Conservation (phyloP, 2,329 filamentous ascomycete species). For the Pyrenochaeta sp. region DNA sequence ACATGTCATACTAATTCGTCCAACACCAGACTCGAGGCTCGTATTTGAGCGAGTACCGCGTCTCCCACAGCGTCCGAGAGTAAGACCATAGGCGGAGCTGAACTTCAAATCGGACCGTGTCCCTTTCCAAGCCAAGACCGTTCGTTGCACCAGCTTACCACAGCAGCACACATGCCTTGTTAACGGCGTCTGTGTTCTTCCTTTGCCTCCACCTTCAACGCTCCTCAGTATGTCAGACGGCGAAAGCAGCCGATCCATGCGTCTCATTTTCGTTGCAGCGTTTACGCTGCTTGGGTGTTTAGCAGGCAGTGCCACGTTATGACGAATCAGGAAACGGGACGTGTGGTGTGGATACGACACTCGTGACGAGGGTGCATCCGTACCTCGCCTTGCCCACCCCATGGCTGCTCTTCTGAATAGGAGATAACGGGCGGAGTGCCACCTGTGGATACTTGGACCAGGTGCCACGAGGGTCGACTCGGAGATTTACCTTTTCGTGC, state of each 20-base stretch:
- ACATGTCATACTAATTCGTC: not conserved
- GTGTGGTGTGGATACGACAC: not conserved
- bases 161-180: not conserved
- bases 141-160: not conserved
- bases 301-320: conserved; percentile 1
- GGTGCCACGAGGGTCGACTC: conserved; percentile 13
- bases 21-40: not conserved
- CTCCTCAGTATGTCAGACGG: no score
- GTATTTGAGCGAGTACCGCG: conserved; percentile 1
- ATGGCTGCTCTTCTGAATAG: no score
- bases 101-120: not conserved
- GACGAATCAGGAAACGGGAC: conserved; percentile 10
- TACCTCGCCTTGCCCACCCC: not conserved
- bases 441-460: not conserved
- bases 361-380: conserved; percentile 1
- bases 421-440: not conserved
- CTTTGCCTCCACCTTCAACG: no score
- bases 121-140: not conserved
- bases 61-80: not conserved
- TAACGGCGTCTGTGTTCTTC: not conserved
- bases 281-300: conserved; percentile 4
- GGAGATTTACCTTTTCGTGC: conserved; percentile 19
- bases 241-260: conserved; percentile 1
- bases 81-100: not conserved
- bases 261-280: conserved; percentile 7